These are phyloP conservation scores for Gleditsia sinensis DNA, from an alignment of 306 rosid genomes.

Conservation along the genomic window DNA sequence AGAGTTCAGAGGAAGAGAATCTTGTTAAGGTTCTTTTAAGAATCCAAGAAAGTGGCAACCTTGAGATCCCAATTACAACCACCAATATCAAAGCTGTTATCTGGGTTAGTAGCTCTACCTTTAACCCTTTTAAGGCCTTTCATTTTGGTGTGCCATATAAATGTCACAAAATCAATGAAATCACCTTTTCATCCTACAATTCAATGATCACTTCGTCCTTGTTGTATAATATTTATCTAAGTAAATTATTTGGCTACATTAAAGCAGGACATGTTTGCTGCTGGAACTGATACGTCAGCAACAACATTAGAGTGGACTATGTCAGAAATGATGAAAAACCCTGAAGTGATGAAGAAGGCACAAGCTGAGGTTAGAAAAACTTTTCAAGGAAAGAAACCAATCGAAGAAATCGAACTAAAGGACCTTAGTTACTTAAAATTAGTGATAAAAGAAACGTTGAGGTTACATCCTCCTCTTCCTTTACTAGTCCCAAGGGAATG, in stretches of 20 bases:
- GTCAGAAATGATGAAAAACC: not conserved
- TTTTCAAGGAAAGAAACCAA: not conserved
- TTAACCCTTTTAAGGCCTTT: no score
- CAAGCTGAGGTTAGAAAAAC: not conserved
- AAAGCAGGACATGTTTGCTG: not conserved
- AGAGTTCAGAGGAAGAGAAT: not conserved
- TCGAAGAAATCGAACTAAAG: not conserved
- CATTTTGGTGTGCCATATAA: constrained; percentile 12
- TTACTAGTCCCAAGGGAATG: not conserved
- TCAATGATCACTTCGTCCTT: no score
- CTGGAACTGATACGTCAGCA: not conserved
- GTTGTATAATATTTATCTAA: no score
- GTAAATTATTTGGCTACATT: not conserved
- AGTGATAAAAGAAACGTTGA: not conserved
- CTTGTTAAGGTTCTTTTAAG: not conserved
- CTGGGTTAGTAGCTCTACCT: no score
- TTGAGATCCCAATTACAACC: constrained; percentile 8
- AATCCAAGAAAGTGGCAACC: not conserved
- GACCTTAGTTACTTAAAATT: not conserved
- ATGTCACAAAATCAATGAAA: not conserved
- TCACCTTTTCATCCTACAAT: no score
- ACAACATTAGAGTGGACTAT: not conserved
- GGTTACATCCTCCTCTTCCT: not conserved
- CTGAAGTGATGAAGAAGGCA: not conserved
- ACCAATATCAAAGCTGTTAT: not conserved